Evolutionary conservation across 148 eudicot species (phyloP).

Genomic region (Selenicereus undatus): DNA sequence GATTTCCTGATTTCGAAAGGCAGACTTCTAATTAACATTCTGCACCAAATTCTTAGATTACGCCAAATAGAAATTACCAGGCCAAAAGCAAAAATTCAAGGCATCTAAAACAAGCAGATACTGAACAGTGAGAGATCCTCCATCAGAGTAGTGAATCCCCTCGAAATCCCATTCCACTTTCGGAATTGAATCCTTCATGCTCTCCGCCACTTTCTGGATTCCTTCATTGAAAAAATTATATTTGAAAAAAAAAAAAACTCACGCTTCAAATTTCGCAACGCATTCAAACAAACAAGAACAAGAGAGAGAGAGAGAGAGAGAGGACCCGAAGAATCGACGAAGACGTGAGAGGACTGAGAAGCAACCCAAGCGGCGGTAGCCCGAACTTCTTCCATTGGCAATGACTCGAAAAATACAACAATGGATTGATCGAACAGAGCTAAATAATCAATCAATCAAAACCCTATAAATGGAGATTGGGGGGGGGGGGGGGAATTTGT

Average conservation of each 20-base stretch:
- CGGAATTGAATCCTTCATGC: conserved; percentile 44
- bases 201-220: conserved; percentile 65
- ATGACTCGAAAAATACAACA: no score
- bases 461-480: background rate
- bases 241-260: background rate
- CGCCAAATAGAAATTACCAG: conserved; percentile 34
- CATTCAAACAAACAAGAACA: background rate
- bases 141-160: conserved; percentile 83
- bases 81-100: conserved; percentile 78
- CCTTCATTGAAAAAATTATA: conserved; percentile 34
- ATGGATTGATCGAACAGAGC: no score
- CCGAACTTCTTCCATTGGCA: conserved; percentile 35
- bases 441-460: no score
- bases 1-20: no score
- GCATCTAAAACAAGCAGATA: conserved; percentile 70
- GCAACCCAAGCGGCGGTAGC: conserved; percentile 34
- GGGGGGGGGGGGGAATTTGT: no score
- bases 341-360: conserved; percentile 31
- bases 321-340: conserved; percentile 31
- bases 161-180: conserved; percentile 85
- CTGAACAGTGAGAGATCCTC: conserved; percentile 56
- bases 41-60: no score
- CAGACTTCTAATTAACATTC: no score
- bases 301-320: background rate
- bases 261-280: background rate